Evolutionary conservation across 2,329 filamentous ascomycete species (phyloP).

Genomic region (Metarhizium rileyi): DNA sequence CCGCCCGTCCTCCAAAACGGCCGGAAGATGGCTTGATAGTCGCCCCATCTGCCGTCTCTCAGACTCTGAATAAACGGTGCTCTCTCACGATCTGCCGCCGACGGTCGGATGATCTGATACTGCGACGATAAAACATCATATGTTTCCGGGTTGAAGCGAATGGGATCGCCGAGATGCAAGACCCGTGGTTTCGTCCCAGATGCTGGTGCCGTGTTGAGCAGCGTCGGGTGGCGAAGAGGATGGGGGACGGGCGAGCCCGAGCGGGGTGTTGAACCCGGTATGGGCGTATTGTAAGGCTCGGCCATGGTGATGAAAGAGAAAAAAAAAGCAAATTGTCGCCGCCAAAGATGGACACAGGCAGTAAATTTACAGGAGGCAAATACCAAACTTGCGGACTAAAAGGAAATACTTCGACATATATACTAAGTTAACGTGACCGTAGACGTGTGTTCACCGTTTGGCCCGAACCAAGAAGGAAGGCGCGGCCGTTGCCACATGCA

Average conservation of each 20-base stretch:
- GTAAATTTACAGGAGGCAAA: too few relatives aligned
- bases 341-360: too few relatives aligned
- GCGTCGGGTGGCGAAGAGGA: neutral
- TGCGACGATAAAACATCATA: conserved; percentile 31
- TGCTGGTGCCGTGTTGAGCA: neutral
- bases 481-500: too few relatives aligned
- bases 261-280: conserved; percentile 34
- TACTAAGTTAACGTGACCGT: too few relatives aligned
- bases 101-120: conserved; percentile 43
- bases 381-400: too few relatives aligned
- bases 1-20: conserved; percentile 55
- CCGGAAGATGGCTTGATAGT: conserved; percentile 45
- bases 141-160: conserved; percentile 38
- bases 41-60: conserved; percentile 41
- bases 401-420: too few relatives aligned
- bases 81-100: conserved; percentile 38
- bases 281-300: conserved; percentile 37
- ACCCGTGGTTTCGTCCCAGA: conserved; percentile 40
- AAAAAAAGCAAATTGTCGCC: too few relatives aligned
- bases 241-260: conserved; percentile 28
- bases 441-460: too few relatives aligned
- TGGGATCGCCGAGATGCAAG: conserved; percentile 63
- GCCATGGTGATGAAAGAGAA: conserved; percentile 25
- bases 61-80: conserved; percentile 39
- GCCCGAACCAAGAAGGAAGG: too few relatives aligned